A percentile compares a stretch with the other conserved stretches of the same genome.
These are phyloP conservation scores for Hanseniaspora clermontiae DNA, from an alignment of 805 yeast genomes.

Conservation along the genomic window DNA sequence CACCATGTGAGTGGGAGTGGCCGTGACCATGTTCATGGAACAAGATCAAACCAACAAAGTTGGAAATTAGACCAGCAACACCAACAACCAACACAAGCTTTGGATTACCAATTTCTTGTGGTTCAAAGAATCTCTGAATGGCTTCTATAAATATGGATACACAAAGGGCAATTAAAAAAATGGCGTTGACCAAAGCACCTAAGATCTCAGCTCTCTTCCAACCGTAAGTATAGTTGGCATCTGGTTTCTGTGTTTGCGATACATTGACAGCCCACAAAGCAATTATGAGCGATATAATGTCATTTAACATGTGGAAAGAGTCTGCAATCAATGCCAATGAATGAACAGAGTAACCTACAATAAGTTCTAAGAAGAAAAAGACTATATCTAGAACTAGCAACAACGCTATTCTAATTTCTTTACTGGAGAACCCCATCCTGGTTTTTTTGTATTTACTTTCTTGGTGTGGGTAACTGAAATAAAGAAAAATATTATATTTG, in stretches of 20 bases:
- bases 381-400: constrained; percentile 63
- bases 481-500: too few species aligned
- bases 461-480: not conserved
- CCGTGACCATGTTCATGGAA: constrained; percentile 77
- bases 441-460: not conserved
- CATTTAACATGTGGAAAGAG: constrained; percentile 95
- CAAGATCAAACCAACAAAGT: constrained; percentile 66
- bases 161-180: constrained; percentile 81
- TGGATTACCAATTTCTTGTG: constrained; percentile 73
- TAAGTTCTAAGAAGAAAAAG: constrained; percentile 76
- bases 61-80: constrained; percentile 65
- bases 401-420: constrained; percentile 60
- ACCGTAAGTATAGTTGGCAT: constrained; percentile 85
- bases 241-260: constrained; percentile 68
- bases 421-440: constrained; percentile 24
- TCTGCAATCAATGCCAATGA: constrained; percentile 92
- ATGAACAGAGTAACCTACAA: constrained; percentile 80
- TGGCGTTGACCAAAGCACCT: constrained; percentile 91
- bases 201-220: constrained; percentile 96
- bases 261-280: constrained; percentile 96
- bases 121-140: constrained; percentile 71
- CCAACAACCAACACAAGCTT: constrained; percentile 73
- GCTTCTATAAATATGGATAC: constrained; percentile 89
- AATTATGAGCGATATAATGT: constrained; percentile 73
- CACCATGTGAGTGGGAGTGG: constrained; percentile 33